phyloP scores from a whole-genome alignment of 139 green algal genomes.

The Desmodesmus armatus region DNA sequence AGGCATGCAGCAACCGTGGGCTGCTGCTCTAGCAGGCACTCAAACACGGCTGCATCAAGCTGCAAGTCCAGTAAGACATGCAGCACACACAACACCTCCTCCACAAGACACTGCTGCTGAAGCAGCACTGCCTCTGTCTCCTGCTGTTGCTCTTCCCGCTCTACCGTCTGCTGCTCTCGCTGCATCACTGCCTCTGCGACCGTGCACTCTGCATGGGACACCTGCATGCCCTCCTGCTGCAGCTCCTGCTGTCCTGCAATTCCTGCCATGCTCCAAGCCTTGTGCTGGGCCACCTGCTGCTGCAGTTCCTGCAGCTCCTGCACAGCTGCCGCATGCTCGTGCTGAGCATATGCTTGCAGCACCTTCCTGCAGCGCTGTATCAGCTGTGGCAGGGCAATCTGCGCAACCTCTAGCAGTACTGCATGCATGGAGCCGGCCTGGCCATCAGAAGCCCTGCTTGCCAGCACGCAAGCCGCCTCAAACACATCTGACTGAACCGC shows the following conservation, averaged over 20 bases:
- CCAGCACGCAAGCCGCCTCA: slow-evolving; percentile 84
- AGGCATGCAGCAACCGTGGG: slow-evolving; percentile 23
- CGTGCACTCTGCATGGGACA: neutral
- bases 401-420: slow-evolving; percentile 66
- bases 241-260: neutral
- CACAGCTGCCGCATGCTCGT: neutral
- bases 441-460: slow-evolving; percentile 45
- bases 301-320: slow-evolving; percentile 4
- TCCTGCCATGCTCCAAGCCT: neutral
- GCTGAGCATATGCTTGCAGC: slow-evolving; percentile 34
- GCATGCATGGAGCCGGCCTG: slow-evolving; percentile 42
- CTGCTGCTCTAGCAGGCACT: slow-evolving; percentile 3
- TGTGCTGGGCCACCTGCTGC: neutral
- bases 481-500: slow-evolving; percentile 78
- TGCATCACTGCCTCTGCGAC: neutral
- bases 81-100: slow-evolving; percentile 27
- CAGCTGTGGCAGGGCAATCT: slow-evolving; percentile 77
- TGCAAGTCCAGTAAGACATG: slow-evolving; percentile 22
- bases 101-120: slow-evolving; percentile 30
- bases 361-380: slow-evolving; percentile 60
- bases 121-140: neutral
- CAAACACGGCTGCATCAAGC: slow-evolving; percentile 27
- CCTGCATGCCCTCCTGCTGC: neutral
- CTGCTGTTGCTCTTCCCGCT: neutral
- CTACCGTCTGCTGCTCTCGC: neutral